Conservation (phyloP, 768 basidiomycete genomes). For the Pulveroboletus sp. region DNA sequence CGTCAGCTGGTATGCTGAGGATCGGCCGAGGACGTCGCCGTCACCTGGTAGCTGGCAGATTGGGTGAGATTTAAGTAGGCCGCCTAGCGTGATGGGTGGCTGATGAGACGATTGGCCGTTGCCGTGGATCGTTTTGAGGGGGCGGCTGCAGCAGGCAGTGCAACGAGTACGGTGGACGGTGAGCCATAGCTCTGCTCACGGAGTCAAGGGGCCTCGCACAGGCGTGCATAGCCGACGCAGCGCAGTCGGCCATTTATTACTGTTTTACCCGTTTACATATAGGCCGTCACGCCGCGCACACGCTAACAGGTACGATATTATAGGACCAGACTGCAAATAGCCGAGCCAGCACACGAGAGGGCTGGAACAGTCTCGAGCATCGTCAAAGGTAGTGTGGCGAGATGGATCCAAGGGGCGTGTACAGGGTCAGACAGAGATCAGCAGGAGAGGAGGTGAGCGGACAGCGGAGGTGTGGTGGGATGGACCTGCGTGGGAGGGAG, state of each 20-base stretch:
- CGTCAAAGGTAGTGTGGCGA: constrained; percentile 4
- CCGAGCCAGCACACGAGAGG: neutral
- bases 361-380: too few relatives aligned
- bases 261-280: neutral
- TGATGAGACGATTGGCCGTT: neutral
- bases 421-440: too few relatives aligned
- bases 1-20: too few relatives aligned
- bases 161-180: too few relatives aligned
- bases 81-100: neutral
- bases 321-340: neutral
- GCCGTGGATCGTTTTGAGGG: neutral
- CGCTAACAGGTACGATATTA: neutral
- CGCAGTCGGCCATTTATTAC: neutral
- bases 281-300: constrained; percentile 5
- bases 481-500: neutral
- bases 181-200: too few relatives aligned
- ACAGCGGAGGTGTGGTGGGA: too few relatives aligned
- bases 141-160: neutral
- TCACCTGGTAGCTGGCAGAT: too few relatives aligned
- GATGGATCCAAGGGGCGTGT: too few relatives aligned
- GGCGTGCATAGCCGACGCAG: neutral
- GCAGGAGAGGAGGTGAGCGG: too few relatives aligned
- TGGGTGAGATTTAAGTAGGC: neutral
- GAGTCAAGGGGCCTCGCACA: neutral
- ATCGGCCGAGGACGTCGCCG: neutral